Evolutionary conservation across 208 protist genomes (phyloP).

Genomic region (Leishmania guyanensis): DNA sequence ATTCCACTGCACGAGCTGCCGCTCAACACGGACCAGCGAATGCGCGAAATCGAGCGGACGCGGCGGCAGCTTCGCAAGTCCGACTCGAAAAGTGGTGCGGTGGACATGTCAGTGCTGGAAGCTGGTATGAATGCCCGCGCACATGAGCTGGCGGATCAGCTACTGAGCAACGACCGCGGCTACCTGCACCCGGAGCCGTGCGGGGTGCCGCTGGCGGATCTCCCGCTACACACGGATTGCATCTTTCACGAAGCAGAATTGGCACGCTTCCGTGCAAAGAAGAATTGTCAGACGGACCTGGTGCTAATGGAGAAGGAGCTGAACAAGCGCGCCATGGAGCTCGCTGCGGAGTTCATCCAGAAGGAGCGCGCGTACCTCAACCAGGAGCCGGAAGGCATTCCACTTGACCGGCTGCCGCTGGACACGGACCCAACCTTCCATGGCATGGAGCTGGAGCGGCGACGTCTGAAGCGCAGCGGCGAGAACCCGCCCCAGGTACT

Average conservation of each 20-base stretch:
- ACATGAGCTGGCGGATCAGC: constrained; percentile 53
- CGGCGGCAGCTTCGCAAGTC: constrained; percentile 57
- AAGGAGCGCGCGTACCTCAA: constrained; percentile 77
- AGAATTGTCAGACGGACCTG: constrained; percentile 29
- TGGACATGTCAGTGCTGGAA: constrained; percentile 52
- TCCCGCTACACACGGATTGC: constrained; percentile 61
- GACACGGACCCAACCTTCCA: constrained; percentile 71
- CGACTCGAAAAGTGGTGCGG: constrained; percentile 21
- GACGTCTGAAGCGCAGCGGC: constrained; percentile 45
- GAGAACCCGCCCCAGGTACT: constrained; percentile 34
- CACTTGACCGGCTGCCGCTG: constrained; percentile 60
- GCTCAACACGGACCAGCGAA: constrained; percentile 66
- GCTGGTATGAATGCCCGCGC: constrained; percentile 64
- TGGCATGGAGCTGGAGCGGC: constrained; percentile 74
- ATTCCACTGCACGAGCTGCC: constrained; percentile 63
- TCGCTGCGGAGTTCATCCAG: constrained; percentile 64
- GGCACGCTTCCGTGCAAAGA: constrained; percentile 32
- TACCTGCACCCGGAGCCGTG: constrained; percentile 69
- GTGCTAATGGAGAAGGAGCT: constrained; percentile 49
- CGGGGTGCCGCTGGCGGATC: constrained; percentile 66
- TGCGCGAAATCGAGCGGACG: constrained; percentile 67
- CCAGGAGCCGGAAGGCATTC: constrained; percentile 77
- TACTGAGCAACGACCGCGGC: constrained; percentile 59
- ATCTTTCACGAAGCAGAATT: constrained; percentile 64
- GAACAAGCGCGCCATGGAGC: constrained; percentile 50